Percentiles rank a stretch among this genome's conserved stretches.
Evolutionary conservation across 2,329 filamentous ascomycete species (phyloP).

Genomic region (Huntiella decipiens): DNA sequence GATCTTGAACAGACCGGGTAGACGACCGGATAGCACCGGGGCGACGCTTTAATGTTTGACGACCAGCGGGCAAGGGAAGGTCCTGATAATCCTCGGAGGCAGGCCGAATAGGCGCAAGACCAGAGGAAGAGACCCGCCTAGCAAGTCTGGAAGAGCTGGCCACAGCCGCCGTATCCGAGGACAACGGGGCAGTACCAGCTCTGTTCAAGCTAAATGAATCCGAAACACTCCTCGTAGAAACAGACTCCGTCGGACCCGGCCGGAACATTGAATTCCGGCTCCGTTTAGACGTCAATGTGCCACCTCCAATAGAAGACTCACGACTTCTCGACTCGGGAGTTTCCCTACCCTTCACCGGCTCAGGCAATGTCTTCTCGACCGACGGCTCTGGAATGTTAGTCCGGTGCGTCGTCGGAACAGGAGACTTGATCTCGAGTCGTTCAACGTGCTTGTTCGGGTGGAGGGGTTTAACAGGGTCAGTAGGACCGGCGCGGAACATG

Average conservation of each 20-base stretch:
- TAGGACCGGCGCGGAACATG: conserved; percentile 3
- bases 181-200: conserved; percentile 1
- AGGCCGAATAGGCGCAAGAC: conserved; percentile 30
- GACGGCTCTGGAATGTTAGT: conserved; percentile 24
- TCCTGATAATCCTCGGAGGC: neutral
- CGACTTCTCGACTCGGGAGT: neutral
- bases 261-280: conserved; percentile 2
- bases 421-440: conserved; percentile 14
- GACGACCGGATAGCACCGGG: neutral
- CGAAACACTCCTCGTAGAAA: conserved; percentile 21
- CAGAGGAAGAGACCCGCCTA: conserved; percentile 25
- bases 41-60: neutral
- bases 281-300: neutral
- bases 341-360: conserved; percentile 24
- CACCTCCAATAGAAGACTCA: neutral
- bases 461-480: conserved; percentile 11
- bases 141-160: neutral
- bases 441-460: conserved; percentile 17
- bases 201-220: conserved; percentile 16
- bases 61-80: neutral
- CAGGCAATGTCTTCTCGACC: conserved; percentile 21
- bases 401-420: conserved; percentile 18
- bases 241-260: neutral
- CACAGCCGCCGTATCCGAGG: neutral
- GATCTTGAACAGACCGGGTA: too few species aligned